Conservation (phyloP, 352 stramenopile genomes). For the Pythium volutum region DNA sequence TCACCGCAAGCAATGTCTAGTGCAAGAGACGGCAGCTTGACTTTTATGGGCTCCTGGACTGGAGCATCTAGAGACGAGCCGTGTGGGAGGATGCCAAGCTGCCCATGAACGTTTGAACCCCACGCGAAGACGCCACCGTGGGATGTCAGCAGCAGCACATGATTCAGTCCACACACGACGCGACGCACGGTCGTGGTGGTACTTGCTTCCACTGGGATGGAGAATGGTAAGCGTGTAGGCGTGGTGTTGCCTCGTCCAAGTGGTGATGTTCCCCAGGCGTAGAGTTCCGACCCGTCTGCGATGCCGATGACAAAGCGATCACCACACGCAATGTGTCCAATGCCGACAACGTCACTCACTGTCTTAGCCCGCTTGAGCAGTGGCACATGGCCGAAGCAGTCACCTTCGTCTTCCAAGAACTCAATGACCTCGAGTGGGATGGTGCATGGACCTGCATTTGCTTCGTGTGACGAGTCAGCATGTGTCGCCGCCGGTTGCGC, state of each 20-base stretch:
- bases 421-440: constrained; percentile 10
- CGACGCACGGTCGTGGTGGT: constrained; percentile 23
- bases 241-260: constrained; percentile 5
- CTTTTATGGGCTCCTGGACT: constrained; percentile 24
- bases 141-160: constrained; percentile 33
- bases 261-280: constrained; percentile 30
- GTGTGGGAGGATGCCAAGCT: constrained; percentile 44
- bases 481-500: too few species aligned
- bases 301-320: constrained; percentile 37
- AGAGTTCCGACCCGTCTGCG: constrained; percentile 30
- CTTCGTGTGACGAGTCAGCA: neutral
- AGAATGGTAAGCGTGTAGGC: constrained; percentile 19
- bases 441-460: neutral
- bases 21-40: constrained; percentile 18
- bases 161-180: constrained; percentile 43
- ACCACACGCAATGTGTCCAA: constrained; percentile 37
- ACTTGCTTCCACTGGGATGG: neutral
- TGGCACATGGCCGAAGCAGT: constrained; percentile 51
- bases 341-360: constrained; percentile 35
- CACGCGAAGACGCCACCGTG: constrained; percentile 43
- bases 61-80: constrained; percentile 17
- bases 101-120: constrained; percentile 65
- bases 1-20: constrained; percentile 62
- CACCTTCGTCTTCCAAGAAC: constrained; percentile 31
- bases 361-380: constrained; percentile 44